A percentile compares a stretch with the other conserved stretches of the same genome.
phyloP scores from a whole-genome alignment of 495 filamentous ascomycete species.

The Daldinia caldariorum region DNA sequence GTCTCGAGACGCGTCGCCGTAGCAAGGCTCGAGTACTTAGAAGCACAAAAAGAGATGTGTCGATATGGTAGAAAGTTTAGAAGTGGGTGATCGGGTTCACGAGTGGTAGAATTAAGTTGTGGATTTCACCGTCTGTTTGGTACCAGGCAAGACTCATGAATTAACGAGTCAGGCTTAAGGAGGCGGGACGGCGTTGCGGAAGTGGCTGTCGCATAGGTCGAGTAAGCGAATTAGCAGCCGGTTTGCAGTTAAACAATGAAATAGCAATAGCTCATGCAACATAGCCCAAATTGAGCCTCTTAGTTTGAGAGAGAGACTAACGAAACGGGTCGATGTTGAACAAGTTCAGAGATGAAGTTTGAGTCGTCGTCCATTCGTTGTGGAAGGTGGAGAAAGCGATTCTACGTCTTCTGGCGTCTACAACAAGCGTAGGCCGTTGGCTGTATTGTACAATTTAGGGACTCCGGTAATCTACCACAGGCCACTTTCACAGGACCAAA shows the following conservation, averaged over 20 bases:
- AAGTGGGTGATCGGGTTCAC: slow-evolving; percentile 10
- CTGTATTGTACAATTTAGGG: slow-evolving; percentile 17
- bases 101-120: slow-evolving; percentile 19
- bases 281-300: slow-evolving; percentile 39
- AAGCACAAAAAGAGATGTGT: slow-evolving; percentile 6
- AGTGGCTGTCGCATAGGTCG: slow-evolving; percentile 34
- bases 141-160: slow-evolving; percentile 24
- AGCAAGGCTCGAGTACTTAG: neutral
- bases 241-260: slow-evolving; percentile 18
- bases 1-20: slow-evolving; percentile 28
- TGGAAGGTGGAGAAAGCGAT: slow-evolving; percentile 42
- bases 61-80: slow-evolving; percentile 15
- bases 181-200: slow-evolving; percentile 17
- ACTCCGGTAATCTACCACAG: slow-evolving; percentile 40
- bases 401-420: neutral
- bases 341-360: slow-evolving; percentile 34
- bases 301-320: slow-evolving; percentile 25
- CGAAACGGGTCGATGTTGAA: slow-evolving; percentile 26
- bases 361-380: slow-evolving; percentile 46
- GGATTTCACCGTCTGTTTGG: slow-evolving; percentile 39
- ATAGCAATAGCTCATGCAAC: slow-evolving; percentile 28
- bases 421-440: slow-evolving; percentile 15
- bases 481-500: slow-evolving; percentile 21
- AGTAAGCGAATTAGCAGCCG: slow-evolving; percentile 6
- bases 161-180: slow-evolving; percentile 26